A percentile compares a stretch with the other conserved stretches of the same genome.
Evolutionary conservation across 352 stramenopile species (phyloP).

Genomic region (Globisporangium nodosum): DNA sequence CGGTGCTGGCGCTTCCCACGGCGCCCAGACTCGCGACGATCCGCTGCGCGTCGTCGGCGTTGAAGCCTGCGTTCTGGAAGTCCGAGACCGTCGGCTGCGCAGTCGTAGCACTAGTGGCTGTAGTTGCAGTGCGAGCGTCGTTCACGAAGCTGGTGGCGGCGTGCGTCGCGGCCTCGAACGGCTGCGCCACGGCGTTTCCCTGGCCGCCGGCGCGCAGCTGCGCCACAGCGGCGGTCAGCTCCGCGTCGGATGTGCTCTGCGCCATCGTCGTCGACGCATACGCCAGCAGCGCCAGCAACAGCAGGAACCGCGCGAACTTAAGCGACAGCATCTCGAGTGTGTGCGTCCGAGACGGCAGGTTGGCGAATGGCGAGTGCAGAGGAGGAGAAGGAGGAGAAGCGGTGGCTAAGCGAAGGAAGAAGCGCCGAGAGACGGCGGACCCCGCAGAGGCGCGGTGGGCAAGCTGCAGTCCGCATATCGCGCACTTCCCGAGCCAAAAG

Average conservation of each 20-base stretch:
- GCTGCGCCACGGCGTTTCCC: constrained; percentile 12
- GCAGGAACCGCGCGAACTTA: too few relatives aligned
- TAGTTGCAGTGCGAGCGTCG: constrained; percentile 2
- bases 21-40: constrained; percentile 11
- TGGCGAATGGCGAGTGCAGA: not conserved
- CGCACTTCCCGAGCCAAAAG: too few relatives aligned
- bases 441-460: not conserved
- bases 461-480: not conserved
- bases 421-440: not conserved
- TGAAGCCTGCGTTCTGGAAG: constrained; percentile 16
- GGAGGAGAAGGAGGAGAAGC: too few relatives aligned
- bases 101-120: not conserved
- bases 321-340: not conserved
- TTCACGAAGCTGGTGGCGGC: constrained; percentile 8
- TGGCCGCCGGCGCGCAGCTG: not conserved
- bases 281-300: too few relatives aligned
- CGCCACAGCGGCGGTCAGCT: not conserved
- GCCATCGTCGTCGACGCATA: too few relatives aligned
- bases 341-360: not conserved
- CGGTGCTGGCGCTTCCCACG: not conserved
- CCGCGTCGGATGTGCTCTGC: not conserved
- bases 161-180: not conserved
- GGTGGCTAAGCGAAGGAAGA: too few relatives aligned
- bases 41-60: constrained; percentile 9
- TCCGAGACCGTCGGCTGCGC: constrained; percentile 10